Conservation (phyloP, 1,284 basidiomycete genomes). For the Erythrobasidium hasegawianum region DNA sequence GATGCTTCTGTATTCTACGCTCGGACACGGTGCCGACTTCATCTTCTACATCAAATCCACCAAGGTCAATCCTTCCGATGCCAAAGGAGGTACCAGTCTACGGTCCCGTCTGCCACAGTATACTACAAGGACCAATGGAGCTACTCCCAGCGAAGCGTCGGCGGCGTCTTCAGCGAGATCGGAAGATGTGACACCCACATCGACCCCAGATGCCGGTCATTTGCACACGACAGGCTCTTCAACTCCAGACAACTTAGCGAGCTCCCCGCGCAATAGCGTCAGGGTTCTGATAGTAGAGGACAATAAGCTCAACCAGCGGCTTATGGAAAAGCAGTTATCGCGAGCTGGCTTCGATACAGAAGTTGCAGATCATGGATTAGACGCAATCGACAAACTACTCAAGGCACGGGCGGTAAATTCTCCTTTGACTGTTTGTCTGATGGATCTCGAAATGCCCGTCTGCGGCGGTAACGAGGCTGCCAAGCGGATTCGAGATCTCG, state of each 20-base stretch:
- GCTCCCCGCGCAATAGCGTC: too few species aligned
- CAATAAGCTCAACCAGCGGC: constrained; percentile 51
- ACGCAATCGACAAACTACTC: constrained; percentile 50
- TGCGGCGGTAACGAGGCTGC: constrained; percentile 39
- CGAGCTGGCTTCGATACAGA: constrained; percentile 49
- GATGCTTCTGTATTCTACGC: constrained; percentile 15
- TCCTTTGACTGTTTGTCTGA: constrained; percentile 32
- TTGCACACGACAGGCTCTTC: too few species aligned
- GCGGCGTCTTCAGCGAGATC: too few species aligned
- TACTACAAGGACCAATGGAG: too few species aligned
- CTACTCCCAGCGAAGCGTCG: too few species aligned
- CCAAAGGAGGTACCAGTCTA: too few species aligned
- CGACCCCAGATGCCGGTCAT: too few species aligned
- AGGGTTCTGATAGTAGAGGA: constrained; percentile 49
- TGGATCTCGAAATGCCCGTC: constrained; percentile 41
- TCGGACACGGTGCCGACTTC: constrained; percentile 43
- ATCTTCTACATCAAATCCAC: constrained; percentile 49
- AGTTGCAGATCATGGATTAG: constrained; percentile 51
- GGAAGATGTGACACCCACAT: too few species aligned
- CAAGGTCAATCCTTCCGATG: too few species aligned
- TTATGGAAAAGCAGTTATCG: constrained; percentile 50
- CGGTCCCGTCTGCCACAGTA: too few species aligned
- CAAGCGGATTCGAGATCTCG: constrained; percentile 31
- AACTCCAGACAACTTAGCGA: too few species aligned
- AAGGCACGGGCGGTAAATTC: constrained; percentile 2